Percentiles rank a stretch among this genome's conserved stretches.
Evolutionary conservation across 495 filamentous ascomycete genomes (phyloP).

Genomic region (Talaromyces thailandensis): DNA sequence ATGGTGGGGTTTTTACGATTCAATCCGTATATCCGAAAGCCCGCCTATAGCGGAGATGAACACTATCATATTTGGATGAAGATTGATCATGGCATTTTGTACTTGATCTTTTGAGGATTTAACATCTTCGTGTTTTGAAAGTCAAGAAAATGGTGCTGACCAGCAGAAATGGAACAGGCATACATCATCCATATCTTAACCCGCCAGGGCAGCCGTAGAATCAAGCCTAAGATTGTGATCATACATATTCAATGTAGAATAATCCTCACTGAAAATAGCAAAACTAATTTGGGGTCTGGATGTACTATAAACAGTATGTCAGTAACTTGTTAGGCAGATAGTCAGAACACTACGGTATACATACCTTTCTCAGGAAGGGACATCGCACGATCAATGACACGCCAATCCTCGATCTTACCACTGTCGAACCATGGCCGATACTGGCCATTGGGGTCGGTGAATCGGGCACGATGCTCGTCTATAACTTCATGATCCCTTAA

Average conservation of each 20-base stretch:
- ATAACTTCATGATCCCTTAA: slow-evolving; percentile 13
- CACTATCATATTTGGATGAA: too few relatives aligned
- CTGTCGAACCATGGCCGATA: slow-evolving; percentile 8
- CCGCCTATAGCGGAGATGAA: too few relatives aligned
- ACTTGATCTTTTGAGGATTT: neutral
- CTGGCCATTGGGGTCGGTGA: slow-evolving; percentile 6
- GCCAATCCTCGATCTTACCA: slow-evolving; percentile 10
- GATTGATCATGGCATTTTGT: too few relatives aligned
- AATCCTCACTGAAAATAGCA: neutral
- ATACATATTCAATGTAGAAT: neutral
- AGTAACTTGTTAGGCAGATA: neutral
- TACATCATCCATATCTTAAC: neutral
- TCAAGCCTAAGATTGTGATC: neutral
- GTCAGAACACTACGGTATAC: neutral
- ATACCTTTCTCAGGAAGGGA: slow-evolving; percentile 6
- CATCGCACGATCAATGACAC: slow-evolving; percentile 12
- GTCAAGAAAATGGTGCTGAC: neutral
- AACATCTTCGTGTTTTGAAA: neutral
- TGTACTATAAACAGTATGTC: neutral
- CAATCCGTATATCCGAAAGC: too few relatives aligned
- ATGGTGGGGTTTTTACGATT: too few relatives aligned
- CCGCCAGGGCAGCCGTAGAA: neutral
- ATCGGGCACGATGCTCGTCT: slow-evolving; percentile 9
- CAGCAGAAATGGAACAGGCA: neutral
- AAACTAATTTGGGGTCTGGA: neutral